A percentile compares a stretch with the other conserved stretches of the same genome.
These are phyloP conservation scores for Amylocystis lapponica DNA, from an alignment of 768 basidiomycete genomes.

Conservation along the genomic window DNA sequence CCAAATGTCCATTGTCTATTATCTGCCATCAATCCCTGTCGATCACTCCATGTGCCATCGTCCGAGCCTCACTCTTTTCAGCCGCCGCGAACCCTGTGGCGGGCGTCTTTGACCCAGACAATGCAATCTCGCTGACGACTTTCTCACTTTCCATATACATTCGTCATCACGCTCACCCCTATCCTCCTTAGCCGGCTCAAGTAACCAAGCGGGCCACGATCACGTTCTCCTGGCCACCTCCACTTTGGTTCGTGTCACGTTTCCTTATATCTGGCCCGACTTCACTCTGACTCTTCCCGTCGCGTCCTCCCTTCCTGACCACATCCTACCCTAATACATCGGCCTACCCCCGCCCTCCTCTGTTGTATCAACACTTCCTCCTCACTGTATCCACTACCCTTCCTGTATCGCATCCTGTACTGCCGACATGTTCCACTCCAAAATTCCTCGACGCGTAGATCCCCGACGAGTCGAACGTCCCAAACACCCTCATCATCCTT, in stretches of 20 bases:
- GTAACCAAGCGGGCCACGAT: constrained; percentile 3
- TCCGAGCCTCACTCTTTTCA: too few relatives aligned
- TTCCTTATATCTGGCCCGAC: constrained; percentile 7
- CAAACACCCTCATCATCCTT: constrained; percentile 32
- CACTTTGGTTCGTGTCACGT: constrained; percentile 18
- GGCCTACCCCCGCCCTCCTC: neutral
- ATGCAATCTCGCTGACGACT: too few relatives aligned
- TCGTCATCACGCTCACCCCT: neutral
- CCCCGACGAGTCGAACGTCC: neutral
- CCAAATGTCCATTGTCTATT: too few relatives aligned
- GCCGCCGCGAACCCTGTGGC: too few relatives aligned
- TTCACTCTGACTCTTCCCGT: constrained; percentile 7
- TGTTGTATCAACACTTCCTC: neutral
- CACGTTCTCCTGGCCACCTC: constrained; percentile 10
- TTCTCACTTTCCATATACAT: neutral
- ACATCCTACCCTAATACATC: neutral
- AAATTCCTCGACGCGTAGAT: constrained; percentile 6
- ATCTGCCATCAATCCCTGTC: too few relatives aligned
- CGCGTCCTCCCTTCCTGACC: constrained; percentile 2
- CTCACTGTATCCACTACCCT: constrained; percentile 3
- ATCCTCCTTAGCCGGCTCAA: constrained; percentile 1
- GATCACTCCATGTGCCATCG: too few relatives aligned
- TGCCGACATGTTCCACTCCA: constrained; percentile 9
- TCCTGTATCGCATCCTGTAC: constrained; percentile 8
- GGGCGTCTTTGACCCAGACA: too few relatives aligned